These are phyloP conservation scores for Mycena polygramma DNA, from an alignment of 768 basidiomycete species.

Conservation along the genomic window DNA sequence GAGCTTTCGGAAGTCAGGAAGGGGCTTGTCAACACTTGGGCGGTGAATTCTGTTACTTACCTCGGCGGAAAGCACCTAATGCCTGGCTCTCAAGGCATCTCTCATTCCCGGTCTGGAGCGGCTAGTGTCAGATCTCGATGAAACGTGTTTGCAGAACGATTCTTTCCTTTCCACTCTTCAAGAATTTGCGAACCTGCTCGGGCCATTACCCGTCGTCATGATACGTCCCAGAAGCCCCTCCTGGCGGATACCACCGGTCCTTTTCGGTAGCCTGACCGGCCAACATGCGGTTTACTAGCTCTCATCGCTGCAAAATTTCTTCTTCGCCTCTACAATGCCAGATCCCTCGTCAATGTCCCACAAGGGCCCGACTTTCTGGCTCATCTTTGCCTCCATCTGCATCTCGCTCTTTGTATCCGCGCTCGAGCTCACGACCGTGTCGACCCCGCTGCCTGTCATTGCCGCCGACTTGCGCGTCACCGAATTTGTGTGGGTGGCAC, in stretches of 20 bases:
- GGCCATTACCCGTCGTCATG: too few species aligned
- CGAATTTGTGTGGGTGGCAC: slow-evolving; percentile 55
- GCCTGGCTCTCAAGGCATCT: too few species aligned
- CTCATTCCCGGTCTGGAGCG: too few species aligned
- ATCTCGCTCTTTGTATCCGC: slow-evolving; percentile 29
- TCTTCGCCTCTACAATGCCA: slow-evolving; percentile 9
- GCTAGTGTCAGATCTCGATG: too few species aligned
- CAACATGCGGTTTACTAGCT: not conserved
- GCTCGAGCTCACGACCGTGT: slow-evolving; percentile 32
- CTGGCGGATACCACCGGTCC: too few species aligned
- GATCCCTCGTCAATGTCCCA: slow-evolving; percentile 3
- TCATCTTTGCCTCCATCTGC: slow-evolving; percentile 31
- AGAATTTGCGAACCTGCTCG: not conserved
- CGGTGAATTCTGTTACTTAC: too few species aligned
- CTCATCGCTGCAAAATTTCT: not conserved
- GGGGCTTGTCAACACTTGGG: too few species aligned
- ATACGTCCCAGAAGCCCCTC: too few species aligned
- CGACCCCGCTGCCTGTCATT: slow-evolving; percentile 47
- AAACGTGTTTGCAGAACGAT: too few species aligned
- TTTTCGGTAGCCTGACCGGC: slow-evolving; percentile 2
- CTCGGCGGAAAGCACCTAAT: too few species aligned
- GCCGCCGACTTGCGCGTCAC: slow-evolving; percentile 41
- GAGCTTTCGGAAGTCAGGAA: too few species aligned
- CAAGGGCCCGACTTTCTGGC: slow-evolving; percentile 31
- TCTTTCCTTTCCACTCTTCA: too few species aligned